These are phyloP conservation scores for Coemansia sp. DNA, from an alignment of 192 early-diverging fungal species.

Conservation along the genomic window DNA sequence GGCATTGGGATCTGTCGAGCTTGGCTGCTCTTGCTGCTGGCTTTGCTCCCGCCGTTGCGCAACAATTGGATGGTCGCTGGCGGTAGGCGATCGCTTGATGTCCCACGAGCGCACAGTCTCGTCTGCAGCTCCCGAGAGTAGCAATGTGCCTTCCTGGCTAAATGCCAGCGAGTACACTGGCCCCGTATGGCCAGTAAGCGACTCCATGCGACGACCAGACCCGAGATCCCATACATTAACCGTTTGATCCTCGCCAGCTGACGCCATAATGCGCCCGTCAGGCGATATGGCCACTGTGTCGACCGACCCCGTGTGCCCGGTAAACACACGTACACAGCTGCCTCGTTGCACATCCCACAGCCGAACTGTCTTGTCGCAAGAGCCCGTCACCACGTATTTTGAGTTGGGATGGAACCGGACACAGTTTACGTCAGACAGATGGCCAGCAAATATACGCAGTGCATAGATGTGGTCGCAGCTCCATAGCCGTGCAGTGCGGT, in stretches of 20 bases:
- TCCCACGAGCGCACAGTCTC: slow-evolving; percentile 90
- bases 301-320: slow-evolving; percentile 80
- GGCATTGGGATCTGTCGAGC: slow-evolving; percentile 7
- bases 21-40: slow-evolving; percentile 8
- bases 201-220: slow-evolving; percentile 77
- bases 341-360: slow-evolving; percentile 95
- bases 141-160: slow-evolving; percentile 71
- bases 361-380: slow-evolving; percentile 80
- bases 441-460: slow-evolving; percentile 95
- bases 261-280: slow-evolving; percentile 87
- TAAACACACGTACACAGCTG: slow-evolving; percentile 83
- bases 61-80: slow-evolving; percentile 40
- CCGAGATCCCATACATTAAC: slow-evolving; percentile 92
- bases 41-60: slow-evolving; percentile 17
- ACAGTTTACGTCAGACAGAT: slow-evolving; percentile 92
- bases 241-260: slow-evolving; percentile 66
- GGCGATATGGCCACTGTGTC: slow-evolving; percentile 86
- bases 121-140: slow-evolving; percentile 86
- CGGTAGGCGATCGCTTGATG: slow-evolving; percentile 60
- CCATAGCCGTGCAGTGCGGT: slow-evolving; percentile 94
- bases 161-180: slow-evolving; percentile 84
- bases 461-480: slow-evolving; percentile 95
- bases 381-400: slow-evolving; percentile 92
- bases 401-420: slow-evolving; percentile 97
- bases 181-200: slow-evolving; percentile 80